Evolutionary conservation across 192 early-diverging fungal species (phyloP).

Genomic region (Mortierella antarctica): DNA sequence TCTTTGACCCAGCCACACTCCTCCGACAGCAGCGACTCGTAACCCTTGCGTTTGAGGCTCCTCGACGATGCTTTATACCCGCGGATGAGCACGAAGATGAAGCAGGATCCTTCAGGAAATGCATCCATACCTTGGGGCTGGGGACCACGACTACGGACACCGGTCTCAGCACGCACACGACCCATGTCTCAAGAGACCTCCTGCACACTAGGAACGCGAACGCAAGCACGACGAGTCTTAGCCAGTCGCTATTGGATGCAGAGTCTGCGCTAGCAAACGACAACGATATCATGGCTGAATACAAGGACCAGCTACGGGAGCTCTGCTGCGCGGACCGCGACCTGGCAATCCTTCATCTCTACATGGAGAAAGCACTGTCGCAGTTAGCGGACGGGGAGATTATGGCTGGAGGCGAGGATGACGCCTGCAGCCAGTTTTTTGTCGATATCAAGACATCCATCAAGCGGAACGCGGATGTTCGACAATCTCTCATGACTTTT

Average conservation of each 20-base stretch:
- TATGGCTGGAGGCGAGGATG: constrained; percentile 50
- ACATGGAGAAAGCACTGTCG: constrained; percentile 61
- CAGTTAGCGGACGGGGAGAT: constrained; percentile 59
- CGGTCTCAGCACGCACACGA: no score
- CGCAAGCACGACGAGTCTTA: constrained; percentile 37
- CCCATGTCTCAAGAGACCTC: constrained; percentile 2
- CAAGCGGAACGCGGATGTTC: constrained; percentile 30
- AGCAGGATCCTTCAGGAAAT: neutral
- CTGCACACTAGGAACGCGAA: constrained; percentile 25
- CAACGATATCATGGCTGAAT: constrained; percentile 25
- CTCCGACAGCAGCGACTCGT: constrained; percentile 44
- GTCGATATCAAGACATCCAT: constrained; percentile 48
- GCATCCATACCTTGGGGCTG: constrained; percentile 35
- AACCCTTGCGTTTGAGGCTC: constrained; percentile 39
- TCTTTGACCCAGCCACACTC: constrained; percentile 46
- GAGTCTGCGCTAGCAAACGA: constrained; percentile 13
- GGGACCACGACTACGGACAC: neutral
- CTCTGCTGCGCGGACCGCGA: constrained; percentile 52
- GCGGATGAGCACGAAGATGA: constrained; percentile 2
- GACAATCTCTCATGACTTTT: constrained; percentile 45
- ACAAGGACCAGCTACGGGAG: constrained; percentile 41
- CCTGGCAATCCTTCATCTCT: constrained; percentile 62
- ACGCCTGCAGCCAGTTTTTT: constrained; percentile 54
- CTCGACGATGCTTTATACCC: neutral
- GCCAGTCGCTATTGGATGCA: constrained; percentile 26